These are phyloP conservation scores for Pichia sp. DNA, from an alignment of 1,139 yeast genomes.

Conservation along the genomic window DNA sequence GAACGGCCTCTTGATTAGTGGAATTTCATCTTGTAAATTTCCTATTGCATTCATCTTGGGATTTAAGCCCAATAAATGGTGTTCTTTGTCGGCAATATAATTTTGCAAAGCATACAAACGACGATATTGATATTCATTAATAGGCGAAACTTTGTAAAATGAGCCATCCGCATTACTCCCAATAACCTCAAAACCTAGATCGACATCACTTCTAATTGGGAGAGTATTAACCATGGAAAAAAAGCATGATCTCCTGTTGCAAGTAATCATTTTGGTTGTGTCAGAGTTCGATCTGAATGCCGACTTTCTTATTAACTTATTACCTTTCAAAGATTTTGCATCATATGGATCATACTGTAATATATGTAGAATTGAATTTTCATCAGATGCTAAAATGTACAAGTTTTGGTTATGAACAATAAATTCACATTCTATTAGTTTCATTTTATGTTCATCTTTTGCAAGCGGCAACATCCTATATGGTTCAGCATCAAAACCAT, in stretches of 20 bases:
- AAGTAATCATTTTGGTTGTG: slow-evolving; percentile 46
- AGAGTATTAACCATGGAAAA: slow-evolving; percentile 27
- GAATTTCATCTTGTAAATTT: slow-evolving; percentile 32
- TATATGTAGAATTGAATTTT: slow-evolving; percentile 62
- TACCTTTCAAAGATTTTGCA: slow-evolving; percentile 76
- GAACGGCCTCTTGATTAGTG: slow-evolving; percentile 31
- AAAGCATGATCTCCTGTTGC: slow-evolving; percentile 21
- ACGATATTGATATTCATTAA: slow-evolving; percentile 69
- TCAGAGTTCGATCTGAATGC: slow-evolving; percentile 64
- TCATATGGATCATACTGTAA: slow-evolving; percentile 92
- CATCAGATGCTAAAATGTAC: slow-evolving; percentile 64
- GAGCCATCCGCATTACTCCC: slow-evolving; percentile 82
- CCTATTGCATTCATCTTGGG: slow-evolving; percentile 66
- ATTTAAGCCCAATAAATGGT: slow-evolving; percentile 72
- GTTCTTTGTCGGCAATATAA: slow-evolving; percentile 72
- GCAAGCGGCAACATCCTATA: slow-evolving; percentile 78
- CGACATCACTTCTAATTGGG: slow-evolving; percentile 19
- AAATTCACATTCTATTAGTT: slow-evolving; percentile 61
- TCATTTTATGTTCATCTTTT: slow-evolving; percentile 60
- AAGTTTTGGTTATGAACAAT: slow-evolving; percentile 65
- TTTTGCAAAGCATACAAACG: slow-evolving; percentile 82
- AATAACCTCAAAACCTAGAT: slow-evolving; percentile 45
- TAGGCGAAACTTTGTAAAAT: slow-evolving; percentile 65
- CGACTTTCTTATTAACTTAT: slow-evolving; percentile 60
- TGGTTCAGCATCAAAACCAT: slow-evolving; percentile 94